These are phyloP conservation scores for Thraustochytrium sp. DNA, from an alignment of 352 stramenopile genomes.

Conservation along the genomic window DNA sequence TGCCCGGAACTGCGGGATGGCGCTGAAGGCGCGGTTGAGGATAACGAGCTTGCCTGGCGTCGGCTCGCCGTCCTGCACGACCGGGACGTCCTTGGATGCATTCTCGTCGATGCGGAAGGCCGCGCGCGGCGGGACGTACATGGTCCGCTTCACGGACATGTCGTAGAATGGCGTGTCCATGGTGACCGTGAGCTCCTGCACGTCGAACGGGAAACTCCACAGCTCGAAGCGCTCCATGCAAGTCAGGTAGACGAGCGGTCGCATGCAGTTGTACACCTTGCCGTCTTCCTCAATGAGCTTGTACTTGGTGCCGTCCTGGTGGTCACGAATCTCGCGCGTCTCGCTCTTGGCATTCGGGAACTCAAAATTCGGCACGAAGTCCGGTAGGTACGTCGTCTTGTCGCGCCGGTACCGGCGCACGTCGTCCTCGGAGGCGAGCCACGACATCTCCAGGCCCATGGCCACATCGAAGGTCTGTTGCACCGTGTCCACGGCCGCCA, in stretches of 20 bases:
- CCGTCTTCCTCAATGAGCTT: not conserved
- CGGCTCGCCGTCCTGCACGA: not conserved
- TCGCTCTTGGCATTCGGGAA: constrained; percentile 6
- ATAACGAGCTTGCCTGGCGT: not conserved
- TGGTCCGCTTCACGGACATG: constrained; percentile 19
- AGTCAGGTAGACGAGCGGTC: constrained; percentile 11
- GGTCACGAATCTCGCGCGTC: not conserved
- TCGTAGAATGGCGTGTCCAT: constrained; percentile 17
- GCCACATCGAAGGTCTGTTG: constrained; percentile 5
- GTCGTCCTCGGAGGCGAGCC: not conserved
- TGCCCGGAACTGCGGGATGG: not conserved
- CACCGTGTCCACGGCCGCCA: constrained; percentile 6
- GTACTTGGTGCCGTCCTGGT: not conserved
- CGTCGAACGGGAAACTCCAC: not conserved
- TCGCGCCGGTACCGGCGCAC: not conserved
- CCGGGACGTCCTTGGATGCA: not conserved
- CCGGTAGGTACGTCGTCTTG: not conserved
- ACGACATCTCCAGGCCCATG: not conserved
- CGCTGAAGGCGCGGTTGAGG: not conserved
- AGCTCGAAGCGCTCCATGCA: constrained; percentile 33
- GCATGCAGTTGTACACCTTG: not conserved
- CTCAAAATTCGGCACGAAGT: not conserved
- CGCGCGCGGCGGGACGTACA: not conserved
- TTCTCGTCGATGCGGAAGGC: not conserved
- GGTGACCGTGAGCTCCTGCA: not conserved